phyloP scores from a whole-genome alignment of 2,329 filamentous ascomycete species.

The Ophiostoma ips region DNA sequence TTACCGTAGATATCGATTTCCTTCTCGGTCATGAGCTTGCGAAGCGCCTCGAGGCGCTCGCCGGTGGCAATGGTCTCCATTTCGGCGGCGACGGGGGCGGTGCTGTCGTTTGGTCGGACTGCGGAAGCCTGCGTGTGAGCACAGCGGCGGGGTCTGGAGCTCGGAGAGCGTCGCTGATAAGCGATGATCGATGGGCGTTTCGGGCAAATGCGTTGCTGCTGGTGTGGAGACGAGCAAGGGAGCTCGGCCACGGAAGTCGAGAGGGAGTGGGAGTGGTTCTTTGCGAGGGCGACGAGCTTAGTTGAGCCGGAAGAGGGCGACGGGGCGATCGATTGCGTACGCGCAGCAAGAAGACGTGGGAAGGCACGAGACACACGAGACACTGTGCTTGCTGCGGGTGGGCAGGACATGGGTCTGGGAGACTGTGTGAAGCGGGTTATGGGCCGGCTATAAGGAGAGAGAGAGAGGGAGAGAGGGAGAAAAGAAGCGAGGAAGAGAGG shows the following conservation, averaged over 20 bases:
- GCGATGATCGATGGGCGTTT: not conserved
- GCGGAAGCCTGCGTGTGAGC: not conserved
- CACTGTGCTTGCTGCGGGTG: conserved; percentile 1
- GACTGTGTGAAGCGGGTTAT: not conserved
- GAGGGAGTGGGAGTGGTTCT: not conserved
- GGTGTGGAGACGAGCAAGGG: not conserved
- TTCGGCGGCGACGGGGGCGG: conserved; percentile 13
- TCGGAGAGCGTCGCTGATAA: not conserved
- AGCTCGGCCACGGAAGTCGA: not conserved
- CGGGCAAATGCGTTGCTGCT: not conserved
- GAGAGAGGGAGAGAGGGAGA: not conserved
- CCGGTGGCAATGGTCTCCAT: conserved; percentile 75
- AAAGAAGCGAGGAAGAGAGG: not conserved
- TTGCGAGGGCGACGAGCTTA: not conserved
- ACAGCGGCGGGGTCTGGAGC: not conserved
- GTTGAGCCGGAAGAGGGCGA: not conserved
- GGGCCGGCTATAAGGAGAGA: too few relatives aligned
- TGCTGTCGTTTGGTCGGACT: conserved; percentile 1
- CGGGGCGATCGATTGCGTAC: not conserved
- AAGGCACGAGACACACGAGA: conserved; percentile 6
- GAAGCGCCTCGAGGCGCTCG: conserved; percentile 58
- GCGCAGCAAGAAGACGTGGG: not conserved
- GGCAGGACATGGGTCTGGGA: not conserved
- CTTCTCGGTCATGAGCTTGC: conserved; percentile 74
- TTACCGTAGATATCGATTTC: conserved; percentile 88